Evolutionary conservation across 1,139 yeast species (phyloP).

Genomic region (Dujonia santamariae): DNA sequence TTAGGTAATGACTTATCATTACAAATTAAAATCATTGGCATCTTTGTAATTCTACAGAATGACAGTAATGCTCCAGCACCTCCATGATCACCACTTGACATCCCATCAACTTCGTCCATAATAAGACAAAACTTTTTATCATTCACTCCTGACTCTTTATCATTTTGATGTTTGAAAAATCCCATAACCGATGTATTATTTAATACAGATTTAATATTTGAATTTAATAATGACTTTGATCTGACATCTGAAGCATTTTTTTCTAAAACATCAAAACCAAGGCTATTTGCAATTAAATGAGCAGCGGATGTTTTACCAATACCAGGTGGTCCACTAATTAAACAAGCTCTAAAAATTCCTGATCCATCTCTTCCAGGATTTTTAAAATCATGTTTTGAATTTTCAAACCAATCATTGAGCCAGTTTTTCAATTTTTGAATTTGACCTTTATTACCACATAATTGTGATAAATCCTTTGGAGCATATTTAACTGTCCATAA

Average conservation of each 20-base stretch:
- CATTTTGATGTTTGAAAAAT: slow-evolving; percentile 50
- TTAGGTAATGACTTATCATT: slow-evolving; percentile 91
- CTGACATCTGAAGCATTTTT: slow-evolving; percentile 88
- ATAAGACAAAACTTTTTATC: slow-evolving; percentile 67
- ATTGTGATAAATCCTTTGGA: slow-evolving; percentile 68
- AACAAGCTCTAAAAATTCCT: slow-evolving; percentile 72
- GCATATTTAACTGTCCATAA: slow-evolving; percentile 96
- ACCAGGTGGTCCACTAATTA: slow-evolving; percentile 86
- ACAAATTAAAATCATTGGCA: slow-evolving; percentile 91
- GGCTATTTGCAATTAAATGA: slow-evolving; percentile 61
- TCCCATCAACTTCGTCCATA: slow-evolving; percentile 99
- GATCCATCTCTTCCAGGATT: slow-evolving; percentile 57
- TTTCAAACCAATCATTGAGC: slow-evolving; percentile 75
- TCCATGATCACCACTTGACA: slow-evolving; percentile 98
- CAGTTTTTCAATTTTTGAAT: slow-evolving; percentile 65
- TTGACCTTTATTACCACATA: slow-evolving; percentile 87
- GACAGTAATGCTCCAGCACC: slow-evolving; percentile 96
- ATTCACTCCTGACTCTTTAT: slow-evolving; percentile 27
- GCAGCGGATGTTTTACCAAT: slow-evolving; percentile 83
- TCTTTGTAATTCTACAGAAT: slow-evolving; percentile 77
- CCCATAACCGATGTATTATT: slow-evolving; percentile 85
- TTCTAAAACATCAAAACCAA: slow-evolving; percentile 72
- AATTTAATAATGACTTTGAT: slow-evolving; percentile 71
- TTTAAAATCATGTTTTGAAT: slow-evolving; percentile 54
- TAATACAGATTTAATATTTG: slow-evolving; percentile 66